These are phyloP conservation scores for Chloris gayana DNA, from an alignment of 176 grass and related monocot genomes.

Conservation along the genomic window DNA sequence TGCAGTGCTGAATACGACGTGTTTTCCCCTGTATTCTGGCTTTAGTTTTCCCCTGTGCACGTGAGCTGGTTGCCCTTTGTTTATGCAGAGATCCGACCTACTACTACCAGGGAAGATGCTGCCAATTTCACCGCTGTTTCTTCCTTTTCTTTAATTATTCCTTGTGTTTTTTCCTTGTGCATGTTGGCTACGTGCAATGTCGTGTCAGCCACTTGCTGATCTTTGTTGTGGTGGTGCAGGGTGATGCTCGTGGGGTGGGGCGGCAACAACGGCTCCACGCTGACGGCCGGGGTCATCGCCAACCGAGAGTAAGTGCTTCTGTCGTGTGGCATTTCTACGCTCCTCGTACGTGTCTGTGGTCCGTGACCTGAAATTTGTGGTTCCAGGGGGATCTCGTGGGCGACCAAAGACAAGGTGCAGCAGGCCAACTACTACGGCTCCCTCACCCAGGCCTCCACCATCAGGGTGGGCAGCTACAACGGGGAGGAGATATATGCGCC, in stretches of 20 bases:
- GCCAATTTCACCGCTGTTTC: neutral
- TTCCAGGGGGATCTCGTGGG: slow-evolving; percentile 93
- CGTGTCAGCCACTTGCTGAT: neutral
- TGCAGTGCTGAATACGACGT: neutral
- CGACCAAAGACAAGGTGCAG: slow-evolving; percentile 94
- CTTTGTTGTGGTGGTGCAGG: slow-evolving; percentile 36
- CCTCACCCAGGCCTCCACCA: slow-evolving; percentile 86
- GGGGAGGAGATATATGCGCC: slow-evolving; percentile 96
- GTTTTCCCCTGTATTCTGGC: neutral
- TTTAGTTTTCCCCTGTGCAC: slow-evolving; percentile 17
- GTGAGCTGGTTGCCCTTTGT: slow-evolving; percentile 13
- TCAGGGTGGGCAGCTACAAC: slow-evolving; percentile 87
- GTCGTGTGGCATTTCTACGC: neutral
- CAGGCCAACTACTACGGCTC: slow-evolving; percentile 97
- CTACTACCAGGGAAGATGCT: neutral
- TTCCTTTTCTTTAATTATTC: neutral
- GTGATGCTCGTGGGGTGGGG: slow-evolving; percentile 98
- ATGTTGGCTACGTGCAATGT: slow-evolving; percentile 25
- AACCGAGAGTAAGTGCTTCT: slow-evolving; percentile 73
- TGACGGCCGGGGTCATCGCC: slow-evolving; percentile 90
- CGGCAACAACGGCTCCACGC: slow-evolving; percentile 93
- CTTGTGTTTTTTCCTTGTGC: neutral
- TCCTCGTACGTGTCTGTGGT: neutral
- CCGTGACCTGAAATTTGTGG: neutral
- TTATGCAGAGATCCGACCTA: neutral